phyloP scores from a whole-genome alignment of 2,329 filamentous ascomycete species.

The Penicillium psychrosexuale region DNA sequence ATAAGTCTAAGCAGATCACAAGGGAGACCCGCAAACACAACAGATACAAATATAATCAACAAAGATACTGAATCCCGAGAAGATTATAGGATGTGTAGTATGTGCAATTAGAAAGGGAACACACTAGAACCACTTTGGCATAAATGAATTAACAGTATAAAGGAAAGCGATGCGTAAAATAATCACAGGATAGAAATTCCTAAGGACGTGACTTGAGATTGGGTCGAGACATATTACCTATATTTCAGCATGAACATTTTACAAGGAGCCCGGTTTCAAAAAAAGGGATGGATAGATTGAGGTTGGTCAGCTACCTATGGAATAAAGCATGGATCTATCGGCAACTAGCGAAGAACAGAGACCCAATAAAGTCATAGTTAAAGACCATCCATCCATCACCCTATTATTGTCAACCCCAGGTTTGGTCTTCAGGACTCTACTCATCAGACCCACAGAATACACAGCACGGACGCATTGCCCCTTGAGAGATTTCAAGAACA shows the following conservation, averaged over 20 bases:
- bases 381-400: constrained; percentile 2
- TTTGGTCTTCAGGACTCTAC: neutral
- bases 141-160: neutral
- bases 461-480: constrained; percentile 1
- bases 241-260: neutral
- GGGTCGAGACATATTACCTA: neutral
- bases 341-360: neutral
- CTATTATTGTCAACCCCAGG: neutral
- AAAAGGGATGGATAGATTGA: constrained; percentile 14
- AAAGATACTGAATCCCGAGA: neutral
- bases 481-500: constrained; percentile 15
- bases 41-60: neutral
- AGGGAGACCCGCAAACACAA: neutral
- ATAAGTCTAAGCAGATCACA: neutral
- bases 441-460: neutral
- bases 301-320: constrained; percentile 5
- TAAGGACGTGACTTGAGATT: neutral
- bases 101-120: neutral
- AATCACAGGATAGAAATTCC: no score
- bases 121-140: no score
- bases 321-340: constrained; percentile 1
- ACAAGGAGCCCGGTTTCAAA: neutral
- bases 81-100: neutral
- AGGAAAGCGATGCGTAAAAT: neutral
- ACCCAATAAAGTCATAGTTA: constrained; percentile 4